Evolutionary conservation across 148 eudicot species (phyloP).

Genomic region (Chenopodium quinoa): DNA sequence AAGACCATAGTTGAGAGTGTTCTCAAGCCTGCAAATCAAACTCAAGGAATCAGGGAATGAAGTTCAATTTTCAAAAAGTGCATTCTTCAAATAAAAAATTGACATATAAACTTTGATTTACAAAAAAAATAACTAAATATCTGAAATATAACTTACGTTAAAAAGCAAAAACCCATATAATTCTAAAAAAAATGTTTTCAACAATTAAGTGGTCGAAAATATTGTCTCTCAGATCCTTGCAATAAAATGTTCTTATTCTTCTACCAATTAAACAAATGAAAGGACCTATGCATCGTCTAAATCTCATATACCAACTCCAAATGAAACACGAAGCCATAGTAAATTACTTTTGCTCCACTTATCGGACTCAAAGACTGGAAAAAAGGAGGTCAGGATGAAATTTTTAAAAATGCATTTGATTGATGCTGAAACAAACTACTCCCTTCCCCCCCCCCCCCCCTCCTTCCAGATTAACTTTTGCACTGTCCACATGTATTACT

Average conservation of each 20-base stretch:
- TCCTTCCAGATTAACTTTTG: too few relatives aligned
- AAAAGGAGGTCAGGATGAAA: background rate
- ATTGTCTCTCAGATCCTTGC: background rate
- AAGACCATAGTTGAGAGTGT: conserved; percentile 81
- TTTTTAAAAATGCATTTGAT: background rate
- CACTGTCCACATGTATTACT: too few relatives aligned
- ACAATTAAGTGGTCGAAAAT: too few relatives aligned
- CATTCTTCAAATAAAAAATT: background rate
- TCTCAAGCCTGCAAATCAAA: conserved; percentile 70
- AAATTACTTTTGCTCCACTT: background rate
- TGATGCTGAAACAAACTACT: too few relatives aligned
- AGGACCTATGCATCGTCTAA: background rate
- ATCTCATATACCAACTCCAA: conserved; percentile 8
- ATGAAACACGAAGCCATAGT: background rate
- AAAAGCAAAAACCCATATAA: background rate
- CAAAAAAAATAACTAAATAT: background rate
- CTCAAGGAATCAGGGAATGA: conserved; percentile 2
- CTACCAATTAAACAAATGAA: background rate
- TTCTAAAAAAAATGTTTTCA: background rate
- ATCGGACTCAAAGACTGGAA: background rate
- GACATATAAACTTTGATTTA: background rate
- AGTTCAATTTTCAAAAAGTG: conserved; percentile 5
- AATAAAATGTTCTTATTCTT: background rate
- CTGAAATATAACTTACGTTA: background rate
- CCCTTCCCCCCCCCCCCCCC: too few relatives aligned